Conservation (phyloP, 345 rosid species). For the Populus tremula region DNA sequence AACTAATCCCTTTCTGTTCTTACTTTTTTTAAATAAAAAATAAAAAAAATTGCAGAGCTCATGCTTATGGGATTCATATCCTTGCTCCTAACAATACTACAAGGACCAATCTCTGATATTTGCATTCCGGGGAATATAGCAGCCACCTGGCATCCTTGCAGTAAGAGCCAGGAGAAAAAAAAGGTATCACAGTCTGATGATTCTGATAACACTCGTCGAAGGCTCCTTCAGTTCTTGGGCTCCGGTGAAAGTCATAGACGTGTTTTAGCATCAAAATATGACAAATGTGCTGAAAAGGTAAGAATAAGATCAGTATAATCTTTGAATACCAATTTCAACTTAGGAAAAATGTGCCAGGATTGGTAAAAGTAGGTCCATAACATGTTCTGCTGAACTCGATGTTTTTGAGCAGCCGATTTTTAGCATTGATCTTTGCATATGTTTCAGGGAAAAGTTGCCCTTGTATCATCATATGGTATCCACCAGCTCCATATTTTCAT, state of each 20-base stretch:
- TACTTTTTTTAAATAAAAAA: not conserved
- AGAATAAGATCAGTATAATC: not conserved
- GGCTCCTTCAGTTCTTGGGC: conserved; percentile 41
- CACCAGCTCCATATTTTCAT: conserved; percentile 97
- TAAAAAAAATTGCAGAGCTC: conserved; percentile 40
- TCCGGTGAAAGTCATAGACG: conserved; percentile 39
- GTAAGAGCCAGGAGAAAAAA: not conserved
- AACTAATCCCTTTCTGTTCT: not conserved
- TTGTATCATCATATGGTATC: conserved; percentile 72
- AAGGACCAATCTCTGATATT: conserved; percentile 42
- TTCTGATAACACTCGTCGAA: conserved; percentile 27
- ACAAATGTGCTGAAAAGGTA: conserved; percentile 45
- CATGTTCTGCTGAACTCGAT: not conserved
- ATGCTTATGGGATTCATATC: conserved; percentile 83
- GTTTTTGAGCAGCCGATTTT: not conserved
- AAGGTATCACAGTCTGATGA: conserved; percentile 3
- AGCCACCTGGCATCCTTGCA: conserved; percentile 71
- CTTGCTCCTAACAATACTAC: conserved; percentile 47
- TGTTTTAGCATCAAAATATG: conserved; percentile 38
- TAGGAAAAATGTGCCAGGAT: not conserved
- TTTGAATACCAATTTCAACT: not conserved
- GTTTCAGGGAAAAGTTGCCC: conserved; percentile 73
- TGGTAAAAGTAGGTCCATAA: not conserved
- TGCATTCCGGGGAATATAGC: conserved; percentile 48
- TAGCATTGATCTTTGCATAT: not conserved